Conservation (phyloP, 2,329 filamentous ascomycete species). For the Cordyceps cateniannulata region DNA sequence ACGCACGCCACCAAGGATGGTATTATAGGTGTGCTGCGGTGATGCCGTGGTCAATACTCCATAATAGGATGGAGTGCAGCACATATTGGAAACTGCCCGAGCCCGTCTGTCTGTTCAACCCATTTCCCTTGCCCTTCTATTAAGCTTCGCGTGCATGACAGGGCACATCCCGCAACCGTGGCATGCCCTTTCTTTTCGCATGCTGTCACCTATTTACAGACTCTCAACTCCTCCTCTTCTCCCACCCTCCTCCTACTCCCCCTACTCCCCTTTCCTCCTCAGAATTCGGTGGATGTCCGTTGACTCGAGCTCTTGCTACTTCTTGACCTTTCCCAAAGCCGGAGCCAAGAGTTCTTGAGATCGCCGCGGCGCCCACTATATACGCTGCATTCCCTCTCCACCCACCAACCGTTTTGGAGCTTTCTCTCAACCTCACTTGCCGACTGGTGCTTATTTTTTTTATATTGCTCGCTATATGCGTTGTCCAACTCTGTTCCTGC, state of each 20-base stretch:
- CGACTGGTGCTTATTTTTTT: neutral
- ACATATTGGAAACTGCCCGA: conserved; percentile 5
- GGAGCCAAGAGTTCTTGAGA: conserved; percentile 8
- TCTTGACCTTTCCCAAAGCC: neutral
- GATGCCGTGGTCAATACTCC: conserved; percentile 11
- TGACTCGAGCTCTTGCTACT: neutral
- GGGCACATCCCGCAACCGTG: conserved; percentile 4
- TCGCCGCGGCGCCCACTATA: conserved; percentile 8
- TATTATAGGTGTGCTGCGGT: conserved; percentile 8
- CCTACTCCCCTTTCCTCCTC: neutral
- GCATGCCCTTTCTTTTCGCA: neutral
- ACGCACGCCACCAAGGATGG: conserved; percentile 1
- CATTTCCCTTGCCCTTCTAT: conserved; percentile 8
- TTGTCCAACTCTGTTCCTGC: neutral
- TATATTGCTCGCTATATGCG: neutral
- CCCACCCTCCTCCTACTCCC: too few relatives aligned
- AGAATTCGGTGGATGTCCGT: neutral
- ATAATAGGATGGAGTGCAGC: conserved; percentile 11
- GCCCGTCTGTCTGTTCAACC: neutral
- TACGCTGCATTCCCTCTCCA: conserved; percentile 9
- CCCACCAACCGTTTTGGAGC: neutral
- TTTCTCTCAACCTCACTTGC: neutral
- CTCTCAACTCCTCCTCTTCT: neutral
- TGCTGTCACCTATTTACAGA: neutral
- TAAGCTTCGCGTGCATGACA: conserved; percentile 10